Conservation (phyloP, 352 stramenopile genomes). For the Thalassiosira sp. region DNA sequence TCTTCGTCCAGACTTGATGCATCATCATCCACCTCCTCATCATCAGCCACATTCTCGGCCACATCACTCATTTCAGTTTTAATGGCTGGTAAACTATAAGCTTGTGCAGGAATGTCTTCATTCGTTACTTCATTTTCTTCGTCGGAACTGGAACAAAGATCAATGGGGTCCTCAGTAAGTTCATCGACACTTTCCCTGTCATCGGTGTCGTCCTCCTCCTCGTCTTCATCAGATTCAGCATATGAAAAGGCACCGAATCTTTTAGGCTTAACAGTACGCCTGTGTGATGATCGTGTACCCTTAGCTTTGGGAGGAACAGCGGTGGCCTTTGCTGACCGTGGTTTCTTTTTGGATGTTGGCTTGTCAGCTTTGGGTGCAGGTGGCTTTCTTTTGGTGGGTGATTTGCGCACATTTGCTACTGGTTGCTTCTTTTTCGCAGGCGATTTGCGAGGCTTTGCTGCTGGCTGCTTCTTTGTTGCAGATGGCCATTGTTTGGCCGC, state of each 20-base stretch:
- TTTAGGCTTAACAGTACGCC: neutral
- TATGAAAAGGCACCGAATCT: neutral
- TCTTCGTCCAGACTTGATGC: no score
- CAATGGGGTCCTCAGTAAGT: neutral
- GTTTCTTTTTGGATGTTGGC: neutral
- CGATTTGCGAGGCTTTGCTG: neutral
- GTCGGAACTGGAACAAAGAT: conserved; percentile 7
- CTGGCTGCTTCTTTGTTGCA: neutral
- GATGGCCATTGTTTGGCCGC: no score
- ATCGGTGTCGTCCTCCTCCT: neutral
- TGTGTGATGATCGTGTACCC: neutral
- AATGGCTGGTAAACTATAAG: neutral
- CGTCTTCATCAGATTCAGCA: conserved; percentile 1
- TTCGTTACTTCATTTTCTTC: neutral
- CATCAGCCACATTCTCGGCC: neutral
- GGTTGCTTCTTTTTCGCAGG: neutral
- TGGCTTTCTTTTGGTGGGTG: neutral
- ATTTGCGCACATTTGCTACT: neutral
- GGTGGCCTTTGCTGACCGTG: neutral
- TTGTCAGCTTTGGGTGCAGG: neutral
- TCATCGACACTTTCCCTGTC: neutral
- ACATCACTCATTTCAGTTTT: neutral
- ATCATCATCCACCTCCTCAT: no score
- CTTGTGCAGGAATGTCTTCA: neutral
- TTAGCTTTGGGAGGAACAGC: neutral